A percentile compares a stretch with the other conserved stretches of the same genome.
These are phyloP conservation scores for Candida golubevii DNA, from an alignment of 805 yeast species.

Conservation along the genomic window DNA sequence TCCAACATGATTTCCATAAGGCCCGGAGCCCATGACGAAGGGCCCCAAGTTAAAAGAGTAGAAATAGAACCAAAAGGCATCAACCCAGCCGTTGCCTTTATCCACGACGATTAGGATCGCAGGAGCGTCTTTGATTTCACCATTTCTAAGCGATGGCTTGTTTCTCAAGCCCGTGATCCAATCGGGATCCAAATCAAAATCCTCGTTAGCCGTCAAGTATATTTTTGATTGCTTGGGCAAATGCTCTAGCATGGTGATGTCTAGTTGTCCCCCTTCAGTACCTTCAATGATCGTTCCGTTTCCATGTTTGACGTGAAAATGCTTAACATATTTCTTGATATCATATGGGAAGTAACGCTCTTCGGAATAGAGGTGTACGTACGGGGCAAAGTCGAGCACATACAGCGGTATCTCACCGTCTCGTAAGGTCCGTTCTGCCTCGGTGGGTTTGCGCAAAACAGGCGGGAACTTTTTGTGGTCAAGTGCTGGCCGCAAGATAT, in stretches of 20 bases:
- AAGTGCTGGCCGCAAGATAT: slow-evolving; percentile 24
- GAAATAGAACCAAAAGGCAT: slow-evolving; percentile 94
- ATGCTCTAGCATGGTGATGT: slow-evolving; percentile 29
- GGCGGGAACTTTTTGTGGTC: slow-evolving; percentile 30
- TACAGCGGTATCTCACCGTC: slow-evolving; percentile 61
- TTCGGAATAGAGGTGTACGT: slow-evolving; percentile 83
- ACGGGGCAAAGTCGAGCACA: slow-evolving; percentile 65
- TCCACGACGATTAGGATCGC: slow-evolving; percentile 80
- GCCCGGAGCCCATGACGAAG: slow-evolving; percentile 95
- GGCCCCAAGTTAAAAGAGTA: slow-evolving; percentile 95
- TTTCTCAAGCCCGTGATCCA: slow-evolving; percentile 78
- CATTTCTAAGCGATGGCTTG: slow-evolving; percentile 66
- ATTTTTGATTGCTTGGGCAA: slow-evolving; percentile 34
- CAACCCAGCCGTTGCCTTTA: slow-evolving; percentile 92
- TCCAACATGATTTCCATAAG: slow-evolving; percentile 95
- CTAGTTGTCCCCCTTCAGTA: slow-evolving; percentile 29
- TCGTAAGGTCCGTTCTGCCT: slow-evolving; percentile 33
- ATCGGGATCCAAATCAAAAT: slow-evolving; percentile 66
- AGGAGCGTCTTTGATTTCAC: slow-evolving; percentile 71
- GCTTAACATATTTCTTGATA: slow-evolving; percentile 59
- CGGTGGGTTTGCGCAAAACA: slow-evolving; percentile 28
- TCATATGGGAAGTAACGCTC: slow-evolving; percentile 85
- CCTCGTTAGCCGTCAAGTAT: slow-evolving; percentile 62
- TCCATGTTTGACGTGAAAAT: slow-evolving; percentile 54
- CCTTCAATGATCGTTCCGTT: slow-evolving; percentile 43